Evolutionary conservation across 2,329 filamentous ascomycete species (phyloP).

Genomic region (Beauveria scarabaeidicola): DNA sequence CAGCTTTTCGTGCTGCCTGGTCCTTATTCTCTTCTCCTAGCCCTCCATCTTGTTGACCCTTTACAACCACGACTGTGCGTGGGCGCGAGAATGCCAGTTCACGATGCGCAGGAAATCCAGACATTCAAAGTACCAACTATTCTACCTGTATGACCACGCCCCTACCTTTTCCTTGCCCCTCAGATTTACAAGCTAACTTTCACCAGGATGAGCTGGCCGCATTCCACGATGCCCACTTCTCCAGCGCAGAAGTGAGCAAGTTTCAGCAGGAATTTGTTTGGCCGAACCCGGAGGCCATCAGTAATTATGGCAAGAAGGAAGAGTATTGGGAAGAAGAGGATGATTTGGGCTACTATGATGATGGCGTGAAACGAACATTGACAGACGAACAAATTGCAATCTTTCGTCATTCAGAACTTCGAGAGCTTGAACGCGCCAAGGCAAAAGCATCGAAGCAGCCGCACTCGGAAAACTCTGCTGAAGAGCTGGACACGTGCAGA

Average conservation of each 20-base stretch:
- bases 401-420: conserved; percentile 82
- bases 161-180: not conserved
- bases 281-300: conserved; percentile 17
- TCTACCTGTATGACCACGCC: not conserved
- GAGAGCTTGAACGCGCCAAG: conserved; percentile 53
- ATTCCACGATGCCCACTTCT: conserved; percentile 56
- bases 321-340: conserved; percentile 43
- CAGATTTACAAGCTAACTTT: conserved; percentile 14
- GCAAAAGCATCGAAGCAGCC: conserved; percentile 22
- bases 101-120: not conserved
- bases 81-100: conserved; percentile 2
- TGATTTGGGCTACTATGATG: conserved; percentile 72
- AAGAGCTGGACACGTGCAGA: conserved; percentile 10
- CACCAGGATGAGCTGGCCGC: conserved; percentile 48
- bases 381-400: conserved; percentile 88
- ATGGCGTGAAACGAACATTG: conserved; percentile 80
- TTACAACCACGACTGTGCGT: not conserved
- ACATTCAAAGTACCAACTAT: conserved; percentile 2
- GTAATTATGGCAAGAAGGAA: conserved; percentile 22
- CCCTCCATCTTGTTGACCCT: not conserved
- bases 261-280: conserved; percentile 40
- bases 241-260: conserved; percentile 31
- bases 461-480: conserved; percentile 6
- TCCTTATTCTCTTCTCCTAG: not conserved
- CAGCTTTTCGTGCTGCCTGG: not conserved